Conservation (phyloP, 805 yeast species). For the Suhomyces kilbournensis region DNA sequence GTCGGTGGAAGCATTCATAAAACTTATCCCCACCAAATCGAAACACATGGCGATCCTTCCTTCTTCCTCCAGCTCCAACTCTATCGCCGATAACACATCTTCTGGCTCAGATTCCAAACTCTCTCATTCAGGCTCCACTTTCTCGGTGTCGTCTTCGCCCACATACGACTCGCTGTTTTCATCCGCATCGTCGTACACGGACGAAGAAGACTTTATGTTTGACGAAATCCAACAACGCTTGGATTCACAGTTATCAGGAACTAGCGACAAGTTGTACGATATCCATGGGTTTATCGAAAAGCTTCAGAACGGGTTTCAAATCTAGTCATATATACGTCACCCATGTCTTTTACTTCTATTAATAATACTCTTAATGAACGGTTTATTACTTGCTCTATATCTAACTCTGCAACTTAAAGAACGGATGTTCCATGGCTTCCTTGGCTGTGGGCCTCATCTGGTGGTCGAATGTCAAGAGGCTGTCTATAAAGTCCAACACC, state of each 20-base stretch:
- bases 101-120: background rate
- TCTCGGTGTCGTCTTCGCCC: background rate
- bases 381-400: background rate
- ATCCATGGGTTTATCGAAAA: slow-evolving; percentile 19
- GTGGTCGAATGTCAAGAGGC: slow-evolving; percentile 80
- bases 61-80: slow-evolving; percentile 4
- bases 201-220: slow-evolving; percentile 24
- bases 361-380: background rate
- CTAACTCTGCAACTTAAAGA: slow-evolving; percentile 21
- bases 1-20: slow-evolving; percentile 11
- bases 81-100: slow-evolving; percentile 9
- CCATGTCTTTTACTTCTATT: background rate
- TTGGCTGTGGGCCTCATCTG: slow-evolving; percentile 83
- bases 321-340: background rate
- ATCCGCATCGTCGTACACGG: slow-evolving; percentile 7
- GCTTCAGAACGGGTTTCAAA: slow-evolving; percentile 20
- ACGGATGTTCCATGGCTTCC: slow-evolving; percentile 77
- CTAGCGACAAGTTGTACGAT: slow-evolving; percentile 24
- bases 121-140: background rate
- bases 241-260: slow-evolving; percentile 22
- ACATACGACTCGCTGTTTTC: slow-evolving; percentile 2
- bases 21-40: slow-evolving; percentile 14
- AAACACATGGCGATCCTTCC: background rate
- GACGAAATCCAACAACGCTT: slow-evolving; percentile 21
- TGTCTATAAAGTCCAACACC: slow-evolving; percentile 77